These are phyloP conservation scores for Cladobotryum mycophilum DNA, from an alignment of 2,329 filamentous ascomycete genomes.

Conservation along the genomic window DNA sequence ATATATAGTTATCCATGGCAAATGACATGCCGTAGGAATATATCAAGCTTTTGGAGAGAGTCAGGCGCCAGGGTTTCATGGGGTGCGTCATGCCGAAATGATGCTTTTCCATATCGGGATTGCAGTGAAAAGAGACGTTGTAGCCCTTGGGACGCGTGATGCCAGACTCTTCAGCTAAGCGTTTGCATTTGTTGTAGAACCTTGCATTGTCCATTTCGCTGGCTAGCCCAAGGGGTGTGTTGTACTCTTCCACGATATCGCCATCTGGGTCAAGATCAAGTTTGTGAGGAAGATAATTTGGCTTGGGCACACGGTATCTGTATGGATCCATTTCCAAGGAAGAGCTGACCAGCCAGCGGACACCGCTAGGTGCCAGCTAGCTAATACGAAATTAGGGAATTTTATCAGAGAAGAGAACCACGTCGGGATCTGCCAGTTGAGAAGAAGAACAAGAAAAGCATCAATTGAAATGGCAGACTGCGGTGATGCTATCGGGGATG, in stretches of 20 bases:
- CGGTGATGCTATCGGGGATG: background rate
- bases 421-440: too few relatives aligned
- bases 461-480: too few relatives aligned
- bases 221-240: conserved; percentile 42
- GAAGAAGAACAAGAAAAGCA: too few relatives aligned
- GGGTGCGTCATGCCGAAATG: conserved; percentile 96
- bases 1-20: conserved; percentile 90
- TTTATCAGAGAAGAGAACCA: background rate
- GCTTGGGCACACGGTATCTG: conserved; percentile 48
- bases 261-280: conserved; percentile 45
- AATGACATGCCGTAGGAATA: conserved; percentile 93
- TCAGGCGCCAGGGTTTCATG: conserved; percentile 98
- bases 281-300: conserved; percentile 55
- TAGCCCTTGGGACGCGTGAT: conserved; percentile 79
- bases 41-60: conserved; percentile 89
- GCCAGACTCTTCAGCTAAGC: conserved; percentile 53
- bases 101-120: conserved; percentile 89
- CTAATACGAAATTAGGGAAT: background rate
- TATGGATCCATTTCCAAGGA: conserved; percentile 40
- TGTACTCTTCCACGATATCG: conserved; percentile 46
- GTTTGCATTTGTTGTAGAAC: conserved; percentile 53
- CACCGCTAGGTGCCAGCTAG: background rate
- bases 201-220: conserved; percentile 50
- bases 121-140: conserved; percentile 91
- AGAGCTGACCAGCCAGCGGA: background rate